These are phyloP conservation scores for Polyporus arcularius DNA, from an alignment of 768 basidiomycete genomes.

Conservation along the genomic window DNA sequence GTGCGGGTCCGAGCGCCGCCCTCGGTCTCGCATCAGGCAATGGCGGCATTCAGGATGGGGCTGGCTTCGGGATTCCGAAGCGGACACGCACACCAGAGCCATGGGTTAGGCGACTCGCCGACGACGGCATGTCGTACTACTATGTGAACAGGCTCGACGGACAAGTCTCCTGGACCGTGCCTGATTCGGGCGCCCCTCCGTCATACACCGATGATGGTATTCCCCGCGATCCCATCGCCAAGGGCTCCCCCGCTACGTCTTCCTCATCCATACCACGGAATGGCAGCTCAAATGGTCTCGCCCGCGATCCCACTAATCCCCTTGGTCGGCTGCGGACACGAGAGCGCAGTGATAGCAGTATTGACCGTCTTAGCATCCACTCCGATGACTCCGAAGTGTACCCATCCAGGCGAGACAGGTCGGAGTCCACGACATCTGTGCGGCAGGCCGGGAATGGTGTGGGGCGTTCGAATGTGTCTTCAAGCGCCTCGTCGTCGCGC, in stretches of 20 bases:
- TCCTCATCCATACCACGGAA: conserved; percentile 8
- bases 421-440: conserved; percentile 19
- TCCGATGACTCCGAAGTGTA: conserved; percentile 82
- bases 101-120: conserved; percentile 80
- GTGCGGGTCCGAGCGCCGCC: conserved; percentile 54
- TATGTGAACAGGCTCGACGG: conserved; percentile 76
- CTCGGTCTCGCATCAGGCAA: conserved; percentile 44
- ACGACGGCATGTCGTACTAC: conserved; percentile 81
- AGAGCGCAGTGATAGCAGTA: conserved; percentile 32
- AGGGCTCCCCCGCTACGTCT: not conserved
- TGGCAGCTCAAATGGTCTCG: conserved; percentile 6
- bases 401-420: conserved; percentile 39
- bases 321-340: conserved; percentile 24
- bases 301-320: conserved; percentile 7
- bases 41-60: conserved; percentile 22
- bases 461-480: not conserved
- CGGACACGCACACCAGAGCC: conserved; percentile 70
- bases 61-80: conserved; percentile 63
- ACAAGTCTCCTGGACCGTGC: conserved; percentile 60
- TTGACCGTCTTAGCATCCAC: conserved; percentile 61
- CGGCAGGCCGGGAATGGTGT: conserved; percentile 15
- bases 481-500: not conserved
- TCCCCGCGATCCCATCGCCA: not conserved
- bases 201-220: conserved; percentile 4
- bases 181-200: conserved; percentile 9